phyloP scores from a whole-genome alignment of 306 rosid genomes.

The Rosa rugosa region DNA sequence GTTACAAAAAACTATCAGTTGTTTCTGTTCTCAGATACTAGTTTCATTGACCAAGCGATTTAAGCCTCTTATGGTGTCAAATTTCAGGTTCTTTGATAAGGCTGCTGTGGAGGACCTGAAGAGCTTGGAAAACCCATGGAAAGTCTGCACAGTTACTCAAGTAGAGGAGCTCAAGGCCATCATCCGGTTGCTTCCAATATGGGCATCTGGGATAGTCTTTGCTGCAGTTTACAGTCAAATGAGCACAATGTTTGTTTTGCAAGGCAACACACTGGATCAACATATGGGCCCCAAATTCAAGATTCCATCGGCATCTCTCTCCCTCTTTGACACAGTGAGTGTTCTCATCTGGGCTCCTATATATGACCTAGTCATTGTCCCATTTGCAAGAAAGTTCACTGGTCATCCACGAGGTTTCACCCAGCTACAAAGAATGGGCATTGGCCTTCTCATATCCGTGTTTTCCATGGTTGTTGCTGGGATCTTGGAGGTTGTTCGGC shows the following conservation, averaged over 20 bases:
- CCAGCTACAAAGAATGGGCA: constrained; percentile 79
- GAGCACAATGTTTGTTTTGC: constrained; percentile 86
- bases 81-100: constrained; percentile 72
- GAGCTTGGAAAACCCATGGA: constrained; percentile 55
- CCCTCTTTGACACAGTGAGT: constrained; percentile 76
- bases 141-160: constrained; percentile 79
- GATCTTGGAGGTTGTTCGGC: constrained; percentile 63
- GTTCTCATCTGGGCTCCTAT: constrained; percentile 73
- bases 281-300: constrained; percentile 64
- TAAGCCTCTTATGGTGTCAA: neutral
- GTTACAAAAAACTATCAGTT: neutral
- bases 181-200: constrained; percentile 62
- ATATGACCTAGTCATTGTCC: constrained; percentile 62
- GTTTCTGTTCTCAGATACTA: neutral
- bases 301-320: constrained; percentile 83
- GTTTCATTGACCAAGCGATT: neutral
- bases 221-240: constrained; percentile 77
- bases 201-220: constrained; percentile 75
- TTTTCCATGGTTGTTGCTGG: constrained; percentile 71
- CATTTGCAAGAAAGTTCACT: constrained; percentile 53
- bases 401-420: constrained; percentile 74
- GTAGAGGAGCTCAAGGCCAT: constrained; percentile 81
- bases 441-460: constrained; percentile 65
- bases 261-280: constrained; percentile 83
- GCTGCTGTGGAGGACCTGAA: constrained; percentile 52